Base-by-base conservation (phyloP, 306 rosid genomes). In the Coriaria nepalensis region DNA sequence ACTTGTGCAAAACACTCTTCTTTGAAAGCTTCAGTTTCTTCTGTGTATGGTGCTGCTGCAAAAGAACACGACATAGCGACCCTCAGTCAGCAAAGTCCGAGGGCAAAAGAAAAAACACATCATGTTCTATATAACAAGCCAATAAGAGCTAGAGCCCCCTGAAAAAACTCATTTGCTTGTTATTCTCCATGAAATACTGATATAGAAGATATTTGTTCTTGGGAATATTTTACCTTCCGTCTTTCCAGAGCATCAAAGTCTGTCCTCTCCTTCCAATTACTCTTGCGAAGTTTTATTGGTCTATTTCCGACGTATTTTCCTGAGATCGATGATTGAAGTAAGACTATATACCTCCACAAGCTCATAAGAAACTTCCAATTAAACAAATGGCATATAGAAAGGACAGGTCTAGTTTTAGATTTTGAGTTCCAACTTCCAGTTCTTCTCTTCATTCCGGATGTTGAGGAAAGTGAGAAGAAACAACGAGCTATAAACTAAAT, bases 301-400 rank as follows among this genome's bases (percentile, higher is more conserved):
- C 96, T 70, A 60, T 92, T 92, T 56, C 98, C 98, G 14, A 92
- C 96, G 40, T 92, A 92, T 52, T 85, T 92, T 36, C 98, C 98
- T 92, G 74, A 43, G 51, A 69, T 50, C 41, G 57, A 29, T 50
- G 12, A 1, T 50, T 45, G 29, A 9, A 10, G 8, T 8, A 10
- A 47, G 9, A 7, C 37, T 13, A 46, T 2, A 36, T 13, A 52
- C 51, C 13, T 10, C 50, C 29, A 20, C 29, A 20, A 20, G 29
- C 29, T 1, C 29, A 20, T 20, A 20, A 20, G 29, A 20, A 20
- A 20, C 29, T 20, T 20, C 29, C 3, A 20, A 20, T 1, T 20
- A 1, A 20, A 20, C 1, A 1, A 20, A 20, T 20, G 29, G 29
- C 29, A 20, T 20, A 20, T 20, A 20, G 29, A 20, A 20, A 20